Percentiles rank a stretch among this genome's conserved stretches.
phyloP scores from a whole-genome alignment of 768 basidiomycete species.

The Terana coerulea region DNA sequence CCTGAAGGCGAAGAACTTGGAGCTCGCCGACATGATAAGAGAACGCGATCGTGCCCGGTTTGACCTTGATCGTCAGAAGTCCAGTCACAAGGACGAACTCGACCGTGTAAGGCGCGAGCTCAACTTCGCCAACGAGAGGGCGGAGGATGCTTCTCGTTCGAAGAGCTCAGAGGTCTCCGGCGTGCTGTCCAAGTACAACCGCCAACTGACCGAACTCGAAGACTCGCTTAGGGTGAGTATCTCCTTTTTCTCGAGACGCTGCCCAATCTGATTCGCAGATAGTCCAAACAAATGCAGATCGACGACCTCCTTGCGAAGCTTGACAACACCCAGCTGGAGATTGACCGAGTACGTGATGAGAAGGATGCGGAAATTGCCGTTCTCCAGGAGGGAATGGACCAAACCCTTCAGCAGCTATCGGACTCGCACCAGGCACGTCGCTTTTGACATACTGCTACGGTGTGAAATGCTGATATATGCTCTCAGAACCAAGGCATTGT shows the following conservation, averaged over 20 bases:
- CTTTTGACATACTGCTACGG: background rate
- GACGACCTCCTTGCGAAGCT: slow-evolving; percentile 86
- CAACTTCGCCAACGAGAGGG: slow-evolving; percentile 95
- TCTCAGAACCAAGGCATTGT: slow-evolving; percentile 76
- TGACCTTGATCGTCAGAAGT: slow-evolving; percentile 90
- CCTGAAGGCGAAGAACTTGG: slow-evolving; percentile 96
- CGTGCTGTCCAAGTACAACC: slow-evolving; percentile 90
- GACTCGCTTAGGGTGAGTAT: slow-evolving; percentile 79
- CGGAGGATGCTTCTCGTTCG: slow-evolving; percentile 85
- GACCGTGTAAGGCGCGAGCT: slow-evolving; percentile 91
- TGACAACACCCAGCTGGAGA: slow-evolving; percentile 65
- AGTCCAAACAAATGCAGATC: slow-evolving; percentile 96
- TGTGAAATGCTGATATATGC: background rate
- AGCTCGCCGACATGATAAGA: slow-evolving; percentile 97
- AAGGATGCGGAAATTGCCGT: slow-evolving; percentile 97
- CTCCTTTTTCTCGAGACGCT: background rate
- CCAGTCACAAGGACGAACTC: slow-evolving; percentile 91
- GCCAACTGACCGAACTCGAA: slow-evolving; percentile 95
- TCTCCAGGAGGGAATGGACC: slow-evolving; percentile 93
- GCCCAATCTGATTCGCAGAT: slow-evolving; percentile 7
- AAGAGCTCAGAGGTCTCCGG: slow-evolving; percentile 91
- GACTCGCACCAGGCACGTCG: slow-evolving; percentile 74
- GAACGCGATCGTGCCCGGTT: slow-evolving; percentile 96
- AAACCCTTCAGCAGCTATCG: slow-evolving; percentile 80
- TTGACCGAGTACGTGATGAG: slow-evolving; percentile 85